Evolutionary conservation across 495 filamentous ascomycete species (phyloP).

Genomic region (Penicillium chermesinum): DNA sequence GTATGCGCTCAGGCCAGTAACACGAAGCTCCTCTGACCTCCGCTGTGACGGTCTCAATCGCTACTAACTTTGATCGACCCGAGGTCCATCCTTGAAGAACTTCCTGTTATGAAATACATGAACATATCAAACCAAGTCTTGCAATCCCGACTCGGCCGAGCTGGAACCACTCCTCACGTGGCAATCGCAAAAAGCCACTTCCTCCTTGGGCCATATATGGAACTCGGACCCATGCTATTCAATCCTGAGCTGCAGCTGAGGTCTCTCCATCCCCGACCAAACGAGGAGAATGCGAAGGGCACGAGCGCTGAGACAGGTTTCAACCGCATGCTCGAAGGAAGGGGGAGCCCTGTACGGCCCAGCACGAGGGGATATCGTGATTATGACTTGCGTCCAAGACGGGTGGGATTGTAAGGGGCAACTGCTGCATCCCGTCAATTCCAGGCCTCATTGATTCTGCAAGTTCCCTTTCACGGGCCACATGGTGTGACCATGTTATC

Average conservation of each 20-base stretch:
- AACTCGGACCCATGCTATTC: not conserved
- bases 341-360: not conserved
- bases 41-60: too few relatives aligned
- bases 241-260: not conserved
- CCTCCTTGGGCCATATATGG: not conserved
- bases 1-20: too few relatives aligned
- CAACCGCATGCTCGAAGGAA: not conserved
- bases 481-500: constrained; percentile 16
- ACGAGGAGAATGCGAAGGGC: not conserved
- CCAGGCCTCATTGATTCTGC: constrained; percentile 8
- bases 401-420: constrained; percentile 4
- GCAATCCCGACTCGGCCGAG: not conserved
- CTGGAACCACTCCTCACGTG: not conserved
- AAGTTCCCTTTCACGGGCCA: constrained; percentile 14
- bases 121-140: not conserved
- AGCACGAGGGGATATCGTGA: constrained; percentile 4
- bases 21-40: too few relatives aligned
- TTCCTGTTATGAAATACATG: too few relatives aligned
- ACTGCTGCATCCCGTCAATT: constrained; percentile 3
- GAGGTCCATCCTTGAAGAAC: not conserved
- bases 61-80: too few relatives aligned
- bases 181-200: not conserved
- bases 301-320: not conserved
- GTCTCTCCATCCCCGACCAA: not conserved
- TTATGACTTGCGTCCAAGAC: constrained; percentile 3